Base-by-base conservation (phyloP, 495 filamentous ascomycete genomes). In the Patellaria atrata region DNA sequence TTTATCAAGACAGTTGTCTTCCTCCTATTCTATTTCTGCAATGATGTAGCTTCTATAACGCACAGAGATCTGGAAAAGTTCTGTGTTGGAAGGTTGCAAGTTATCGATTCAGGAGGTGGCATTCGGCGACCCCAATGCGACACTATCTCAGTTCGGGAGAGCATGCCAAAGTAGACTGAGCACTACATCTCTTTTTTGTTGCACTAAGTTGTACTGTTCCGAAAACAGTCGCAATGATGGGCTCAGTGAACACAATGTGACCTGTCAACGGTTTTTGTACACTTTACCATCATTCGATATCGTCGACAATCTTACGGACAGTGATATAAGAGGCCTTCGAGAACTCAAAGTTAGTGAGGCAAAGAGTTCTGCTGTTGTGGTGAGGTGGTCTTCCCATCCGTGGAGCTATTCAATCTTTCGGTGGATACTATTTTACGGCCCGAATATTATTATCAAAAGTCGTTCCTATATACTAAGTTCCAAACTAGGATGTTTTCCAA, bases 61-160 rank as follows among this genome's bases (percentile, higher is more conserved):
- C 23, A 8, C 4, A 21, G 3, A 22, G 27, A 25, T 8, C 23
- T 37, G 10, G 17, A 27, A 20, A 33, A 37, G 22, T 28, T 22
- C 27, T 43, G 40, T 22, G n/a, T 43, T 43, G 22, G 15, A 20
- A 8, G 40, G 34, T 17, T 43, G 40, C 28, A 17, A 32, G 27
- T 24, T 38, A 7, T 31, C 14, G 3, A 17, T 43, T 10, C 33
- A 43, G 22, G 37, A 37, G 11, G 34, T 43, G 22, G 23, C 18
- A 2, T 43, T 43, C 21, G 35, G 27, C 28, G 40, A 43, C 22
- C 33, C 40, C 8, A 14, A 9, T 22, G 14, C 13, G 11, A 16
- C n/a, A 17, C 30, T 34, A 3, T 22, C 20, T 17, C 36, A 43
- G 33, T 20, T 26, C 13, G n/a, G n/a, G n/a, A 17, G 17, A 32